Conservation (phyloP, 108 stramenopile species). For the Aureococcus anophagefferens region DNA sequence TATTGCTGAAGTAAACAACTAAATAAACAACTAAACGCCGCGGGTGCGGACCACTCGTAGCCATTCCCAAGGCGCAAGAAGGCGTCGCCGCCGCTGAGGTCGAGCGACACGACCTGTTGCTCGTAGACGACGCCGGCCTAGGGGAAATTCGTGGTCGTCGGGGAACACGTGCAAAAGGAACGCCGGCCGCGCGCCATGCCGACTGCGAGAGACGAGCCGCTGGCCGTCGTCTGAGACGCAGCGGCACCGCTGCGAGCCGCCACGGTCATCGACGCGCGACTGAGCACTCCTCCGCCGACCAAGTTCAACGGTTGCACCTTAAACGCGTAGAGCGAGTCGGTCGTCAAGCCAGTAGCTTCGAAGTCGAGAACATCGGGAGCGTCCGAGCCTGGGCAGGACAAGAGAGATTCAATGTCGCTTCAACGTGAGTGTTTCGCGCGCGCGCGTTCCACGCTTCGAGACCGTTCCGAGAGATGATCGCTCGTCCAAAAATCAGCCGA, state of each 20-base stretch:
- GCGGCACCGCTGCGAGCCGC: conserved; percentile 59
- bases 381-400: too few relatives aligned
- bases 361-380: conserved; percentile 32
- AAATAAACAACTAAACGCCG: too few relatives aligned
- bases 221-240: conserved; percentile 54
- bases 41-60: too few relatives aligned
- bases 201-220: conserved; percentile 45
- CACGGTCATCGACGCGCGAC: conserved; percentile 48
- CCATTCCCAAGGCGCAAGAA: not conserved
- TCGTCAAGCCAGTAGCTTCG: conserved; percentile 33
- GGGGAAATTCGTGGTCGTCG: too few relatives aligned
- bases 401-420: too few relatives aligned
- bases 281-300: conserved; percentile 55
- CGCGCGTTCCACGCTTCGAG: too few relatives aligned
- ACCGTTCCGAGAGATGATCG: too few relatives aligned
- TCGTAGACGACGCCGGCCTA: conserved; percentile 67
- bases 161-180: too few relatives aligned
- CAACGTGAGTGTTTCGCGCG: too few relatives aligned
- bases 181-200: too few relatives aligned
- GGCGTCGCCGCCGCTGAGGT: not conserved
- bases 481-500: too few relatives aligned
- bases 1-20: too few relatives aligned
- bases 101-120: conserved; percentile 47
- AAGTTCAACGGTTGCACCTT: conserved; percentile 63
- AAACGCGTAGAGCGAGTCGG: conserved; percentile 64